Evolutionary conservation across 306 rosid genomes (phyloP).

Genomic region (Castanopsis chinensis): DNA sequence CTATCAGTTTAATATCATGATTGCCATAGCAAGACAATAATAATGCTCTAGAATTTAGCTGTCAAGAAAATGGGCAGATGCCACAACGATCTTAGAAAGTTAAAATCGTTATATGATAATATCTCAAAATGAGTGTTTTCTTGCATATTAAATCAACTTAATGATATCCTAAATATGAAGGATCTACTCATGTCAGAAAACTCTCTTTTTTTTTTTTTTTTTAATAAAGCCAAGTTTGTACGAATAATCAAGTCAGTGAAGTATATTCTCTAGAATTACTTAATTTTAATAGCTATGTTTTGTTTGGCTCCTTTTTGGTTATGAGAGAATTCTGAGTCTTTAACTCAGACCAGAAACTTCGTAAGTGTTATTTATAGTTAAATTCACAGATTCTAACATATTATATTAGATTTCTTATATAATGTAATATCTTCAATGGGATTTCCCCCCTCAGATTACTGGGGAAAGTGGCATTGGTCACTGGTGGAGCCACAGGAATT

Average conservation of each 20-base stretch:
- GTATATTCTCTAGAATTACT: neutral
- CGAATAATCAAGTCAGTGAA: neutral
- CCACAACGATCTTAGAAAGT: neutral
- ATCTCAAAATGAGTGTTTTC: neutral
- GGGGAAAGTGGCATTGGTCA: slow-evolving; percentile 87
- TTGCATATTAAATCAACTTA: neutral
- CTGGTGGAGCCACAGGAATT: slow-evolving; percentile 89
- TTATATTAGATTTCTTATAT: neutral
- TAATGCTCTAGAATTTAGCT: neutral
- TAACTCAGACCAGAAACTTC: neutral
- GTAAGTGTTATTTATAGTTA: neutral
- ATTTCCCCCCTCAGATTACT: slow-evolving; percentile 43
- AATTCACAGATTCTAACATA: neutral
- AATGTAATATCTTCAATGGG: neutral
- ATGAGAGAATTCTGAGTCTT: neutral
- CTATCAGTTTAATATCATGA: neutral
- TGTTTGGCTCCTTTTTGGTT: neutral
- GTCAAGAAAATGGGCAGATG: neutral
- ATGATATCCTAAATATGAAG: neutral
- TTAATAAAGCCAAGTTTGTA: neutral
- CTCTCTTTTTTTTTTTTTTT: neutral
- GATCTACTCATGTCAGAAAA: neutral
- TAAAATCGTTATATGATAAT: neutral
- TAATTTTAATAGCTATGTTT: neutral
- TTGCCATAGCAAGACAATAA: neutral